Evolutionary conservation across 73 alveolate genomes (phyloP).

Genomic region (Symbiodinium pilosum): DNA sequence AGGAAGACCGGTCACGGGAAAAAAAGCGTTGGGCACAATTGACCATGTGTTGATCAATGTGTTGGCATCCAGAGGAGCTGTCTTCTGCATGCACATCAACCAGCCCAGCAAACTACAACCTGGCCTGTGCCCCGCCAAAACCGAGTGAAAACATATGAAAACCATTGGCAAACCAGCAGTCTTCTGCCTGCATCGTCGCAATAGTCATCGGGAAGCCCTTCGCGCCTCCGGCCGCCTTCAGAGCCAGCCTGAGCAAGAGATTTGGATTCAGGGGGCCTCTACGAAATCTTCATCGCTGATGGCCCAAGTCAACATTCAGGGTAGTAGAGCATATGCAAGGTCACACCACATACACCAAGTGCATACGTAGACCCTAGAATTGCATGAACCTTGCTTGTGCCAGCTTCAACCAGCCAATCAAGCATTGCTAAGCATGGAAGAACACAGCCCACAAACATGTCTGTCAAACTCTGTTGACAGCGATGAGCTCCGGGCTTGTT

Average conservation of each 20-base stretch:
- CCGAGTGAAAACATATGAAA: too few species aligned
- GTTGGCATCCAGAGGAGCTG: too few species aligned
- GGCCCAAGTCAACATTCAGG: too few species aligned
- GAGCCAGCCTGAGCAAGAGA: conserved; percentile 29
- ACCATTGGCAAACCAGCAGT: not conserved
- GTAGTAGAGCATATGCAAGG: too few species aligned
- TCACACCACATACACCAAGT: too few species aligned
- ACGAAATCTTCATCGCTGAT: not conserved
- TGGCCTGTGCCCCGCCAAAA: too few species aligned
- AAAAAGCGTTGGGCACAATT: too few species aligned
- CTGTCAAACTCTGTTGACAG: not conserved
- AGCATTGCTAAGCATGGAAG: not conserved
- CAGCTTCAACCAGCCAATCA: not conserved
- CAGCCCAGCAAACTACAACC: too few species aligned
- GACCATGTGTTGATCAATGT: too few species aligned
- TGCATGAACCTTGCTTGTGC: not conserved
- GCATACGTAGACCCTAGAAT: too few species aligned
- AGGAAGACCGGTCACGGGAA: too few species aligned
- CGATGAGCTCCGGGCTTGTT: conserved; percentile 56
- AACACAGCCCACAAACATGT: not conserved
- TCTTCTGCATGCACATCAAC: too few species aligned
- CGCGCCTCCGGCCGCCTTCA: conserved; percentile 73
- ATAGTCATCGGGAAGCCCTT: conserved; percentile 84
- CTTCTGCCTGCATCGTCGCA: conserved; percentile 68
- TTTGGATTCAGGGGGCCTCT: not conserved